Percentiles rank a stretch among this genome's conserved stretches.
These are phyloP conservation scores for Fomes fomentarius DNA, from an alignment of 1,284 basidiomycete genomes.

Conservation along the genomic window DNA sequence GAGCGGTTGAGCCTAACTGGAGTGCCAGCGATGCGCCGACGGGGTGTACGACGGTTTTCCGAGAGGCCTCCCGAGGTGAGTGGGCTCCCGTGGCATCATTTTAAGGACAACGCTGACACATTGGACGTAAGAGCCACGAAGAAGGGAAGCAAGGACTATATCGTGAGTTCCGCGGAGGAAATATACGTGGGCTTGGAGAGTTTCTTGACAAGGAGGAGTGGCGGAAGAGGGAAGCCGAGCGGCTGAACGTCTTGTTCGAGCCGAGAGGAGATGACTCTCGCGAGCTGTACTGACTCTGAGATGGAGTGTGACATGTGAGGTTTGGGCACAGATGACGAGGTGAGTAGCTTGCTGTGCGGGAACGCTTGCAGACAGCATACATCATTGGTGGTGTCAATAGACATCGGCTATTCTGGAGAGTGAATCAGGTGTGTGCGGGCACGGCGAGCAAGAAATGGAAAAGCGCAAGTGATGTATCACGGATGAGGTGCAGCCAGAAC, in stretches of 20 bases:
- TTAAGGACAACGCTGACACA: no score
- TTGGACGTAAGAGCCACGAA: conserved; percentile 28
- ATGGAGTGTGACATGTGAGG: no score
- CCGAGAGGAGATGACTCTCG: conserved; percentile 63
- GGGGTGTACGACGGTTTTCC: conserved; percentile 82
- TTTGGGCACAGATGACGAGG: no score
- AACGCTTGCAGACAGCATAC: neutral
- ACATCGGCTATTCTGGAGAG: neutral
- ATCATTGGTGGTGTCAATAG: neutral
- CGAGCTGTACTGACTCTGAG: conserved; percentile 46
- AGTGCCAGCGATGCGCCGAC: conserved; percentile 74
- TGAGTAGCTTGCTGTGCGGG: neutral
- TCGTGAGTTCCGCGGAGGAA: conserved; percentile 82
- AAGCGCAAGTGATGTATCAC: no score
- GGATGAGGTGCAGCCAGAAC: no score
- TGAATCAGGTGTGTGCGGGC: no score
- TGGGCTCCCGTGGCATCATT: neutral
- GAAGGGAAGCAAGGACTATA: conserved; percentile 57
- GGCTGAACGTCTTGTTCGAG: conserved; percentile 57
- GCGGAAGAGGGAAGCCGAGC: conserved; percentile 58
- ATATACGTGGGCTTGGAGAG: conserved; percentile 64
- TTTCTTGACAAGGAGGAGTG: conserved; percentile 69
- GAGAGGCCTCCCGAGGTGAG: conserved; percentile 71
- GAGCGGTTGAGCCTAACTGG: conserved; percentile 86
- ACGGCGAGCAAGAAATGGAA: no score